phyloP scores from a whole-genome alignment of 805 yeast genomes.

The Starmerella roubikii region DNA sequence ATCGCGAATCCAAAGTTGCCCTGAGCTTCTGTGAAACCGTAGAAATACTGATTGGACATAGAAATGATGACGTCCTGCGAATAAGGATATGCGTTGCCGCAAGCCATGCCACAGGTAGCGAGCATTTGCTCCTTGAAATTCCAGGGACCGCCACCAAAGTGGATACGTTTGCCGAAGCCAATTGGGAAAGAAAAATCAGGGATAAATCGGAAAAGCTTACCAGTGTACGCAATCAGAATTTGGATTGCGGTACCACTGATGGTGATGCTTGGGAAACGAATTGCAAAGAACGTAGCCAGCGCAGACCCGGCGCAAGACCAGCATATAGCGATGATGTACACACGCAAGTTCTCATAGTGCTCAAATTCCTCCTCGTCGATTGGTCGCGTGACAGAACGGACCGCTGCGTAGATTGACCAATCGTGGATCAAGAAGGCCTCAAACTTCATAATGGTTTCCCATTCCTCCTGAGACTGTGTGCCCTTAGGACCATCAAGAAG shows the following conservation, averaged over 20 bases:
- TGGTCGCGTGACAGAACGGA: conserved; percentile 41
- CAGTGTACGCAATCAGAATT: conserved; percentile 46
- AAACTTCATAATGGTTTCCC: conserved; percentile 20
- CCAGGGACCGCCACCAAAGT: conserved; percentile 46
- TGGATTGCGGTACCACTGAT: conserved; percentile 43
- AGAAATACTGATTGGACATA: conserved; percentile 23
- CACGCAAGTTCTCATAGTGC: conserved; percentile 38
- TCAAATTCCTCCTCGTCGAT: conserved; percentile 31
- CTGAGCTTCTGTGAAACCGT: conserved; percentile 24
- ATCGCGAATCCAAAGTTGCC: conserved; percentile 37
- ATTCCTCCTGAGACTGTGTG: conserved; percentile 18
- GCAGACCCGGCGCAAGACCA: conserved; percentile 43
- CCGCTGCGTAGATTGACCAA: conserved; percentile 49
- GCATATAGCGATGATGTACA: conserved; percentile 35
- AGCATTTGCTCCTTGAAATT: conserved; percentile 52
- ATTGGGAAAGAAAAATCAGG: conserved; percentile 5
- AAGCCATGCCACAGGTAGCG: conserved; percentile 31
- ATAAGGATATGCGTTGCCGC: conserved; percentile 17
- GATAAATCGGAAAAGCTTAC: conserved; percentile 29
- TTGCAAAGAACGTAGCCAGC: conserved; percentile 43
- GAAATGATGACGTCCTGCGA: conserved; percentile 23
- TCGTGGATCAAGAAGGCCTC: conserved; percentile 32
- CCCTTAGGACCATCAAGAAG: conserved; percentile 18
- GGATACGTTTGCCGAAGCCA: conserved; percentile 3
- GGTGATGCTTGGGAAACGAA: conserved; percentile 41